Evolutionary conservation across 192 early-diverging fungal genomes (phyloP).

Genomic region (Backusella parvicylindrica): DNA sequence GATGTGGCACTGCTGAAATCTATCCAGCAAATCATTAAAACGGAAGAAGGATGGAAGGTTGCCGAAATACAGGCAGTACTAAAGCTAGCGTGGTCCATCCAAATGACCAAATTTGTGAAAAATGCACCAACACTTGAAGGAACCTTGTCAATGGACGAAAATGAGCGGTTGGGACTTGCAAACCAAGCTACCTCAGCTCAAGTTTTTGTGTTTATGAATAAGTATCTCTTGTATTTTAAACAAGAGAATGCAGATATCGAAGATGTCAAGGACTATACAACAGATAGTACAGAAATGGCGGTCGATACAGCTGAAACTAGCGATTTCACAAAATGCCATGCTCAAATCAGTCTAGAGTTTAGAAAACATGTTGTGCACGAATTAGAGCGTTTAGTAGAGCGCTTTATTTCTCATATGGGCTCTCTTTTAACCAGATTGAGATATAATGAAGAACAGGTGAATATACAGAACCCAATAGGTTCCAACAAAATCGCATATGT

Average conservation of each 20-base stretch:
- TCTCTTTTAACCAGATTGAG: slow-evolving; percentile 57
- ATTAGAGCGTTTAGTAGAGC: slow-evolving; percentile 44
- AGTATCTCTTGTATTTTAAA: slow-evolving; percentile 58
- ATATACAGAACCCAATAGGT: neutral
- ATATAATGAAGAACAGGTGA: slow-evolving; percentile 56
- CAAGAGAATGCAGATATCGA: slow-evolving; percentile 6
- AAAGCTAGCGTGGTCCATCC: slow-evolving; percentile 58
- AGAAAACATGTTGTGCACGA: slow-evolving; percentile 21
- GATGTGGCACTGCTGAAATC: slow-evolving; percentile 16
- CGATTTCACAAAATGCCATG: slow-evolving; percentile 8
- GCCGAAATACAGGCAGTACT: slow-evolving; percentile 34
- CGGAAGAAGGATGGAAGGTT: slow-evolving; percentile 36
- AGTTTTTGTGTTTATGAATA: slow-evolving; percentile 61
- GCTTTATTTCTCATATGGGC: slow-evolving; percentile 59
- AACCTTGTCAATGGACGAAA: slow-evolving; percentile 37
- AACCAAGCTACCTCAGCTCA: slow-evolving; percentile 51
- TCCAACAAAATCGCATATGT: neutral
- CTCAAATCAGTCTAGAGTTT: slow-evolving; percentile 19
- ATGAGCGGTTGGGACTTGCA: slow-evolving; percentile 43
- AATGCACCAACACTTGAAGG: slow-evolving; percentile 42
- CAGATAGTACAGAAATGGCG: neutral
- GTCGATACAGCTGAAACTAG: neutral
- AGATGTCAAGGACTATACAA: too few species aligned
- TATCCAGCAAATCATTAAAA: slow-evolving; percentile 20
- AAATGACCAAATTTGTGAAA: slow-evolving; percentile 47